A percentile compares a stretch with the other conserved stretches of the same genome.
Evolutionary conservation across 257 asterid species (phyloP).

Genomic region (Eucommia ulmoides): DNA sequence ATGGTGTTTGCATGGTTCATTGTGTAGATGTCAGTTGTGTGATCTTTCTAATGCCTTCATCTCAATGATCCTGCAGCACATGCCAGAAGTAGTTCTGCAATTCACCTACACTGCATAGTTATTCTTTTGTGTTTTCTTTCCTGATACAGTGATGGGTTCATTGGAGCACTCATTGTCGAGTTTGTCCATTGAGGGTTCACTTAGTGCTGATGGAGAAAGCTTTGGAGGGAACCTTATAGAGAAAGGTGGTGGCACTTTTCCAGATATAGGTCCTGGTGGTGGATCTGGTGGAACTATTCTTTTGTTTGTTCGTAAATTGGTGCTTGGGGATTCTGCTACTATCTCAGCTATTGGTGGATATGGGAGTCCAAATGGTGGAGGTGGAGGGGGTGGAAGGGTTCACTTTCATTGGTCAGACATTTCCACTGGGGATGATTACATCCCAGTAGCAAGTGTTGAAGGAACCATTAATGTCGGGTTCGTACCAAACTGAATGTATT

Average conservation of each 20-base stretch:
- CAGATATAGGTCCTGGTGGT: conserved; percentile 65
- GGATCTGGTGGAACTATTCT: conserved; percentile 95
- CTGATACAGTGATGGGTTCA: conserved; percentile 72
- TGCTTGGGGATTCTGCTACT: conserved; percentile 34
- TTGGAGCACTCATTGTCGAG: conserved; percentile 56
- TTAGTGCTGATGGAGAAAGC: conserved; percentile 74
- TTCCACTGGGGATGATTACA: conserved; percentile 55
- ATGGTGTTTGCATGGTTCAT: too few species aligned
- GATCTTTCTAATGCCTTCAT: background rate
- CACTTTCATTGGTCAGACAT: conserved; percentile 88
- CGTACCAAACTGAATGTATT: conserved; percentile 13
- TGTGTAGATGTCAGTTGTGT: background rate
- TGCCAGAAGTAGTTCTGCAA: background rate
- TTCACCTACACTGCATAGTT: background rate
- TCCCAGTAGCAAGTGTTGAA: conserved; percentile 46
- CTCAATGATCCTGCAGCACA: background rate
- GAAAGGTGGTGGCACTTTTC: conserved; percentile 23
- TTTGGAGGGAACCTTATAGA: conserved; percentile 27
- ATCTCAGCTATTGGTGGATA: conserved; percentile 72
- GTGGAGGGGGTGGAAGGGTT: conserved; percentile 93
- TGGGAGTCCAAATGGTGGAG: conserved; percentile 77
- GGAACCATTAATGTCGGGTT: conserved; percentile 62
- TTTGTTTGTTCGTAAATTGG: conserved; percentile 52
- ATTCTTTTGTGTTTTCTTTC: conserved; percentile 10
- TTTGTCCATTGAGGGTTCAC: conserved; percentile 53